A percentile compares a stretch with the other conserved stretches of the same genome.
Conservation (phyloP, 202 grass and related monocot species). For the Cymbopogon flexuosus region DNA sequence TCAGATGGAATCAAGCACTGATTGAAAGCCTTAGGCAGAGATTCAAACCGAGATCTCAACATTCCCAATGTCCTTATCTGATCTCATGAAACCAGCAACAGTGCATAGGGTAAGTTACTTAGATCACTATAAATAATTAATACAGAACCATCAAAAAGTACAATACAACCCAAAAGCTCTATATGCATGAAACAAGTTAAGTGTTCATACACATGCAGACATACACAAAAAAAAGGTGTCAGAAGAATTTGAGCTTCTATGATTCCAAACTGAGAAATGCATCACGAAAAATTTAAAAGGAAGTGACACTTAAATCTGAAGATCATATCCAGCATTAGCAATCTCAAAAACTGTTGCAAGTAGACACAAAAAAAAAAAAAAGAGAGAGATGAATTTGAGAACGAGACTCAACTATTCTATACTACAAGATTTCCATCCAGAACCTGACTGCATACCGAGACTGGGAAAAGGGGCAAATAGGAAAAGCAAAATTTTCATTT, state of each 20-base stretch:
- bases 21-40: slow-evolving; percentile 65
- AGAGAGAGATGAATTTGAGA: not conserved
- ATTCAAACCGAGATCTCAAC: slow-evolving; percentile 76
- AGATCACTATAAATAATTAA: slow-evolving; percentile 23
- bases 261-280: not conserved
- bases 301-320: not conserved
- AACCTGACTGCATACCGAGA: not conserved
- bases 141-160: not conserved
- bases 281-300: not conserved
- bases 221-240: not conserved
- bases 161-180: slow-evolving; percentile 6
- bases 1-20: slow-evolving; percentile 68
- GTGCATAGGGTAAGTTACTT: slow-evolving; percentile 22
- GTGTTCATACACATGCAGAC: not conserved
- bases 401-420: not conserved
- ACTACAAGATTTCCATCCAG: not conserved
- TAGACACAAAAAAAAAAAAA: not conserved
- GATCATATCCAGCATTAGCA: not conserved
- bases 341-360: not conserved
- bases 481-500: not conserved
- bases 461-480: not conserved
- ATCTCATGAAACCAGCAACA: slow-evolving; percentile 31
- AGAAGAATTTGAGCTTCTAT: not conserved
- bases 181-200: not conserved
- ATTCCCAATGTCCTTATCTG: slow-evolving; percentile 88